A percentile compares a stretch with the other conserved stretches of the same genome.
Evolutionary conservation across 805 yeast genomes (phyloP).

Genomic region (Gaillardinia entomophila): DNA sequence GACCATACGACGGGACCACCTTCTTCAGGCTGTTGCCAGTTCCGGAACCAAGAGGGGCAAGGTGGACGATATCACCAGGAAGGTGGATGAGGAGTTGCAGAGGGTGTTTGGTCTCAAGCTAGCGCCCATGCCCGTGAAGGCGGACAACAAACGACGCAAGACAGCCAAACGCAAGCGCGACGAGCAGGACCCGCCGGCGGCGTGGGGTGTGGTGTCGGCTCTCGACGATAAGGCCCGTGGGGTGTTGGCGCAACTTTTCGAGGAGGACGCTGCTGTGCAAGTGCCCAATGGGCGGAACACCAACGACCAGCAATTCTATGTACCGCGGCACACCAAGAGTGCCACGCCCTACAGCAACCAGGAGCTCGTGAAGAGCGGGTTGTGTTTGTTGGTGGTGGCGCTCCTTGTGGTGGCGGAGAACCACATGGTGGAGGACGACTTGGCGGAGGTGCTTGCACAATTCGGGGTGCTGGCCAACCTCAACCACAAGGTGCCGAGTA

Average conservation of each 20-base stretch:
- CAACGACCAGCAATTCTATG: slow-evolving; percentile 13
- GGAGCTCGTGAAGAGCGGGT: slow-evolving; percentile 26
- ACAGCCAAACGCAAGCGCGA: slow-evolving; percentile 1
- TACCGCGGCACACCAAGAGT: slow-evolving; percentile 14
- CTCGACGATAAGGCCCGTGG: slow-evolving; percentile 13
- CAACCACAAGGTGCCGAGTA: slow-evolving; percentile 12
- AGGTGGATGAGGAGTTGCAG: slow-evolving; percentile 12
- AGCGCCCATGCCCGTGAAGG: slow-evolving; percentile 9
- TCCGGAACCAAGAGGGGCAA: slow-evolving; percentile 1
- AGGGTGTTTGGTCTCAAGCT: slow-evolving; percentile 23
- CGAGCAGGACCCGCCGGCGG: slow-evolving; percentile 3
- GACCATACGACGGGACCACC: slow-evolving; percentile 18
- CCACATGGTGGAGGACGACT: slow-evolving; percentile 20
- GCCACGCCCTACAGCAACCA: slow-evolving; percentile 14
- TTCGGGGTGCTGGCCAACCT: slow-evolving; percentile 21
- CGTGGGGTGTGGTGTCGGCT: slow-evolving; percentile 14
- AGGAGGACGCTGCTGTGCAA: slow-evolving; percentile 1
- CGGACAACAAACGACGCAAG: slow-evolving; percentile 1
- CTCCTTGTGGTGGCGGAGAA: slow-evolving; percentile 27
- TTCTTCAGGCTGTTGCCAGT: slow-evolving; percentile 4
- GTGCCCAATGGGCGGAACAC: slow-evolving; percentile 4
- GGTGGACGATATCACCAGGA: slow-evolving; percentile 11
- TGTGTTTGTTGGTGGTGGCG: slow-evolving; percentile 21
- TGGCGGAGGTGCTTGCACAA: slow-evolving; percentile 13
- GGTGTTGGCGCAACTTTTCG: slow-evolving; percentile 23